Percentiles rank a stretch among this genome's conserved stretches.
phyloP scores from a whole-genome alignment of 208 protist genomes.

The Leptomonas pyrrhocoris region DNA sequence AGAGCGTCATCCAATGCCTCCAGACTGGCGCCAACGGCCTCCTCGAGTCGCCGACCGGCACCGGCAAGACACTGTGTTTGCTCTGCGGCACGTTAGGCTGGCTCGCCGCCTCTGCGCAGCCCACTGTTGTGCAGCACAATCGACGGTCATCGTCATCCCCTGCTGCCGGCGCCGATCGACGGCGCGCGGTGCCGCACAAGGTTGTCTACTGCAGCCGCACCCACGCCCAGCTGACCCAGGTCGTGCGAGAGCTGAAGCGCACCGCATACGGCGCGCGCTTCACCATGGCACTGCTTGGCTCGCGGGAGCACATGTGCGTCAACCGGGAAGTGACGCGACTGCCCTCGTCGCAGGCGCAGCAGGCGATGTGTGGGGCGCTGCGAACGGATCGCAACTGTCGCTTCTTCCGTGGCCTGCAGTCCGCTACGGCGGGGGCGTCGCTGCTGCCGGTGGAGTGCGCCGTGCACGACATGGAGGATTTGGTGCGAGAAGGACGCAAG shows the following conservation, averaged over 20 bases:
- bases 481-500: constrained; percentile 72
- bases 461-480: constrained; percentile 95
- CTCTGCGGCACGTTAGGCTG: constrained; percentile 96
- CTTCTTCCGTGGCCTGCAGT: constrained; percentile 68
- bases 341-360: constrained; percentile 66
- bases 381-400: constrained; percentile 73
- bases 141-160: background rate
- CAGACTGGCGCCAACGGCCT: constrained; percentile 88
- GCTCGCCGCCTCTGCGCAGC: constrained; percentile 33
- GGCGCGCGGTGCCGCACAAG: constrained; percentile 10
- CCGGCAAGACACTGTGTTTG: constrained; percentile 98
- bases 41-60: constrained; percentile 97
- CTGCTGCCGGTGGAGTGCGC: constrained; percentile 32
- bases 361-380: constrained; percentile 71
- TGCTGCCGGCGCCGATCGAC: background rate
- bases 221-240: constrained; percentile 98
- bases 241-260: constrained; percentile 95
- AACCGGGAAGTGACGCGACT: constrained; percentile 85
- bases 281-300: constrained; percentile 92
- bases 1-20: constrained; percentile 90
- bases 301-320: constrained; percentile 97
- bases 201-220: constrained; percentile 98
- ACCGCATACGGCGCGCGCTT: constrained; percentile 84
- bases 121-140: constrained; percentile 5
- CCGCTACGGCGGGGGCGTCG: constrained; percentile 16